Evolutionary conservation across 1,139 yeast species (phyloP), one percentile per base, ranked within the genome.

Genomic region (Yamadazyma buinensis): DNA sequence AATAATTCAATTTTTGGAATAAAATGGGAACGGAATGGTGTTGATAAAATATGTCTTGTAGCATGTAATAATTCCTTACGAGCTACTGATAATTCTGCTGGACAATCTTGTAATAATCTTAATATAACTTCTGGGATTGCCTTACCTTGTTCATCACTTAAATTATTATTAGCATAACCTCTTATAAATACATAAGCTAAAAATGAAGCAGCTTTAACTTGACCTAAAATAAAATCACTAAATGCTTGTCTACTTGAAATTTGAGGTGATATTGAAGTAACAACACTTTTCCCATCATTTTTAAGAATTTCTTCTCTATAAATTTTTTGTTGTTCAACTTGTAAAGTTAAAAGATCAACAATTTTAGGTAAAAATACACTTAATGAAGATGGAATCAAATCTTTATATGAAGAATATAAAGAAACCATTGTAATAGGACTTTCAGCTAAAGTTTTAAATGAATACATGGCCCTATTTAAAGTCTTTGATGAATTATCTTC

Each of bases 341-440:
- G 92, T 30, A 88, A 62, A 26, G 77, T 72, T 45, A 94, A 68
- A 46, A 90, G 71, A 39, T 77, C 79, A 39, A 94, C 78, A 22
- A 92, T 84, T 42, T 83, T 79, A 1, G 97, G 97, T 38, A 92
- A 74, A 46, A 92, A 86, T 14, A 65, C 67, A 1, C 94, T 88
- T 28, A 92, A 67, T 1, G 92, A 77, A 0, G 84, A 66, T 32
- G 76, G 75, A 3, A 85, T 86, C 35, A 88, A 63, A 29, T 77
- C 78, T 54, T 87, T 86, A 61, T 90, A 90, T 0, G 95, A 81
- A 1, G 95, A 84, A 49, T 86, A 87, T 35, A 94, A 68, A 7
- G 95, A 78, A 2, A 94, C 98, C 78, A 94, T 85, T 8, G 95
- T 90, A 27, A 94, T 90, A 6, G 99, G 99, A 54, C 97, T 90